Base-by-base conservation (phyloP, 2,329 filamentous ascomycete genomes). In the Diaporthe batatas region DNA sequence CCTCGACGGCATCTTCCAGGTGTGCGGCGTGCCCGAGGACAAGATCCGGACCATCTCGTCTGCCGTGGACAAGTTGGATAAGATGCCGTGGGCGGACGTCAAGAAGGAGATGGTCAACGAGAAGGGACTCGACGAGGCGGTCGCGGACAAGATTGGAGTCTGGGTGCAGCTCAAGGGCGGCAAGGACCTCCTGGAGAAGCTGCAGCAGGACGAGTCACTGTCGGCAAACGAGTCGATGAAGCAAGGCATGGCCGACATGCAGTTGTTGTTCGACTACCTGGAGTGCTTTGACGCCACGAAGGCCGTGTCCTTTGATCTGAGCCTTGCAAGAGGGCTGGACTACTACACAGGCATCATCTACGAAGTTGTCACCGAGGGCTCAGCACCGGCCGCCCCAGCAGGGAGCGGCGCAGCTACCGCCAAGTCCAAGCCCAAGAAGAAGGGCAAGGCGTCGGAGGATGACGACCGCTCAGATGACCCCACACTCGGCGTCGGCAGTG, bases 31-130 rank as follows among this genome's bases (percentile, higher is more conserved):
- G 18, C 94, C 95, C 1, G 85, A 89, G 73, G 93, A 97, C 72
- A 95, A 97, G 86, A 93, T 97, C 76, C 90, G 96, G 71, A 91
- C 93, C 39, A 98, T 98, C 79, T 96, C 93, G 51, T 96, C 93
- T 32, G 95, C 96, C 2, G 95, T 98, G 59, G 96, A 98, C 85
- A 98, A 98, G 86, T 87, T 98, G 70, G 96, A 98, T 83, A 98
- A 98, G 85, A 86, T 92, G 79, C 93, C 95, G 1, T 98, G 95
- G 96, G 89, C 89, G 42, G 95, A 97, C 76, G 96, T 98, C 69
- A 91, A 92, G 81, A 93, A 93, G 82, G 95, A 98, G 82, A 98
- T 98, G 95, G 92, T 93, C 0, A 93, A 96, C 77, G 93, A 97
- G 76, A 98, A 98, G 85, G 95, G 94, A 0, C 87, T 98, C 1